These are phyloP conservation scores for Acanthochlamys bracteata DNA, from an alignment of 106 monocot genomes.

Conservation along the genomic window DNA sequence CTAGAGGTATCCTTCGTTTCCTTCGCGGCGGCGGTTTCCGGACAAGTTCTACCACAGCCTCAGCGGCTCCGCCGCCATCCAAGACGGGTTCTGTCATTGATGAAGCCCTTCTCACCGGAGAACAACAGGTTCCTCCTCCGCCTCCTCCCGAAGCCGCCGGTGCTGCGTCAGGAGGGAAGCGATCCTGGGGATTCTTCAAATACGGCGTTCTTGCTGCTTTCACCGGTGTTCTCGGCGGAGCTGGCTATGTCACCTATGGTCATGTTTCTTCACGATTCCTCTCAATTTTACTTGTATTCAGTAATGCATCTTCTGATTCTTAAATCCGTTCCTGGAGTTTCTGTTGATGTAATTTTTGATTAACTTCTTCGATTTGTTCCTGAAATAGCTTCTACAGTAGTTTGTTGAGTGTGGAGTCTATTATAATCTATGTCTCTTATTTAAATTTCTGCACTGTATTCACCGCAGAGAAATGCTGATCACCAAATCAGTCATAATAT, in stretches of 20 bases:
- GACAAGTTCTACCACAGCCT: too few relatives aligned
- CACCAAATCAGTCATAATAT: too few relatives aligned
- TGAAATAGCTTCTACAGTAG: too few relatives aligned
- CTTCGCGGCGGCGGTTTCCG: not conserved
- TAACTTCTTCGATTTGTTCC: too few relatives aligned
- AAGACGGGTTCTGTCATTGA: conserved; percentile 9
- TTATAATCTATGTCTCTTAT: too few relatives aligned
- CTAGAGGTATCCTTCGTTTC: not conserved
- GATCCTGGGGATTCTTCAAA: conserved; percentile 27
- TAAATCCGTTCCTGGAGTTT: not conserved
- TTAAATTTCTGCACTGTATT: too few relatives aligned
- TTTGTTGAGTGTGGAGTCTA: too few relatives aligned
- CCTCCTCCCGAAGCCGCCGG: conserved; percentile 1
- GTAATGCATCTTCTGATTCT: not conserved
- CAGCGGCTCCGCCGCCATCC: not conserved
- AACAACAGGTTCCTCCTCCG: conserved; percentile 4
- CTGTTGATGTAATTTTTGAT: too few relatives aligned
- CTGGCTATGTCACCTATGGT: conserved; percentile 66
- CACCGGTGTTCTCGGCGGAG: conserved; percentile 30
- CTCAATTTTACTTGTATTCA: not conserved
- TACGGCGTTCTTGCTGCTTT: conserved; percentile 34
- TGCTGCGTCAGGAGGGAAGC: conserved; percentile 7
- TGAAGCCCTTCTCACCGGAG: conserved; percentile 9
- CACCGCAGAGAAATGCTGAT: too few relatives aligned
- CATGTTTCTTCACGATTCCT: not conserved